Evolutionary conservation across 305 asterid genomes (phyloP).

Genomic region (Fraxinus nigra): DNA sequence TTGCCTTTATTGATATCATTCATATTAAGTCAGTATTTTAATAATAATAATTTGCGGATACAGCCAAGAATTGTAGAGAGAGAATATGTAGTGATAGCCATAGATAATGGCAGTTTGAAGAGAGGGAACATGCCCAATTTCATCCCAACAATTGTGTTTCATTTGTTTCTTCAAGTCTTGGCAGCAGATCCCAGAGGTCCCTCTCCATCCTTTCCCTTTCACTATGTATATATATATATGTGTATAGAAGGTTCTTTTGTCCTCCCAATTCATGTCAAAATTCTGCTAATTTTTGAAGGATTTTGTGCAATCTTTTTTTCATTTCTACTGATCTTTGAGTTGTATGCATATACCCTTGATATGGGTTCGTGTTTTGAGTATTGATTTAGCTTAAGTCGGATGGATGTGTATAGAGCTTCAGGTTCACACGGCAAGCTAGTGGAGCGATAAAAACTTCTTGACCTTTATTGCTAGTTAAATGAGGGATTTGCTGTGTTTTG

Average conservation of each 20-base stretch:
- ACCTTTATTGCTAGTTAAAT: constrained; percentile 18
- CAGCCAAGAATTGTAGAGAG: constrained; percentile 25
- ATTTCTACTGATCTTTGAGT: constrained; percentile 11
- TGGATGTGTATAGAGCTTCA: constrained; percentile 13
- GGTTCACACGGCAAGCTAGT: not conserved
- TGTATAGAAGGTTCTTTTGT: constrained; percentile 7
- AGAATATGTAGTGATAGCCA: constrained; percentile 26
- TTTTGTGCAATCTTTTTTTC: constrained; percentile 12
- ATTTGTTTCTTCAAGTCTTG: constrained; percentile 55
- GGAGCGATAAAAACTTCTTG: constrained; percentile 8
- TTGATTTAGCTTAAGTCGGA: constrained; percentile 12
- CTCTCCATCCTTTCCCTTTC: constrained; percentile 28
- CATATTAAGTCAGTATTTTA: constrained; percentile 2
- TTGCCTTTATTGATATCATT: constrained; percentile 36
- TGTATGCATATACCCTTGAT: not conserved
- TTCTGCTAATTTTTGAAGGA: constrained; percentile 22
- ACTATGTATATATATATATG: constrained; percentile 5
- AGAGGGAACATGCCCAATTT: constrained; percentile 75
- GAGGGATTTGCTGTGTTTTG: not conserved
- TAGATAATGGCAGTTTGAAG: constrained; percentile 17
- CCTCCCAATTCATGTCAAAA: constrained; percentile 13
- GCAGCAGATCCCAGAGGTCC: constrained; percentile 75
- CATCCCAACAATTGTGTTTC: constrained; percentile 73
- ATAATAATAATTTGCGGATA: constrained; percentile 3
- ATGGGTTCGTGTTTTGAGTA: constrained; percentile 13